Base-by-base conservation (phyloP, 1,284 basidiomycete species). In the Moniliella sp. region DNA sequence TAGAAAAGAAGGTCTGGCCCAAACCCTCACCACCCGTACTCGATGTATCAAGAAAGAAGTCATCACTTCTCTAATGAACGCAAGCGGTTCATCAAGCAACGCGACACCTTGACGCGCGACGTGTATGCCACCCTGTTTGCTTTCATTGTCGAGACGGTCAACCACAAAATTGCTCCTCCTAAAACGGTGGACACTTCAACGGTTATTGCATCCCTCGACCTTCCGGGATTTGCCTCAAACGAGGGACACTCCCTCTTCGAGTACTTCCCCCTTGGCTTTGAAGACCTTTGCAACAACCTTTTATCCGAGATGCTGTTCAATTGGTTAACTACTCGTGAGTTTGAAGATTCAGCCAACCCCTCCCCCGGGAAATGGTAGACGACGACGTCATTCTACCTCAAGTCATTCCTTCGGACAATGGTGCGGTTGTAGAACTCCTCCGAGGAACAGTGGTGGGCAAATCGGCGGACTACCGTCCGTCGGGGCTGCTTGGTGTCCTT, bases 231-330 rank as follows among this genome's bases (percentile, higher is more conserved):
- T n/a, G n/a, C n/a, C n/a, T n/a, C n/a, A n/a, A n/a, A n/a, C n/a
- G n/a, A n/a, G n/a, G n/a, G n/a, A n/a, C n/a, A n/a, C n/a, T n/a
- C n/a, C n/a, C n/a, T n/a, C n/a, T n/a, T n/a, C n/a, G n/a, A n/a
- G n/a, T n/a, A n/a, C n/a, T n/a, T n/a, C n/a, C n/a, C n/a, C n/a
- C n/a, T n/a, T n/a, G n/a, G n/a, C n/a, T n/a, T 7, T n/a, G 81
- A 81, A 50, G 81, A 88, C 50, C 86, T 93, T n/a, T 72, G 69
- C 48, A 72, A 76, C 65, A 91, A 93, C 64, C 86, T 84, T 53
- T 61, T 71, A 4, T 74, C 79, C 52, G 84, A 93, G 61, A 51
- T 83, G 30, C 46, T 83, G 0, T 78, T 84, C 38, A 78, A 78
- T 4, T 83, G 78, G 51, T 63, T 78, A 15, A 59, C 74, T 14